Conservation (phyloP, 495 filamentous ascomycete species). For the Viridothelium virens region DNA sequence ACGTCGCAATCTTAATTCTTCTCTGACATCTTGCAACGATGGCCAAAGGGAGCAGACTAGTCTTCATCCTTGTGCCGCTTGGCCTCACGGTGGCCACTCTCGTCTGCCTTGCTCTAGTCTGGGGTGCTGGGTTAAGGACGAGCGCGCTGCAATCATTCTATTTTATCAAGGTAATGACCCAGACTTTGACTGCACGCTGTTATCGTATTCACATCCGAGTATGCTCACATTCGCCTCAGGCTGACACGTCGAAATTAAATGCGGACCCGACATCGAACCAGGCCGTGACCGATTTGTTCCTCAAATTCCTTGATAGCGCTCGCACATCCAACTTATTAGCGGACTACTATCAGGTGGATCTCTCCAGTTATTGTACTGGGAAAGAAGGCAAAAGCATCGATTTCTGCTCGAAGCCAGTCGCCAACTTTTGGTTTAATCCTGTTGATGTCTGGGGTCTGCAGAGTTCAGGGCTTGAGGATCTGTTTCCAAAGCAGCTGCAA, state of each 20-base stretch:
- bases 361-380: constrained; percentile 83
- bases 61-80: constrained; percentile 6
- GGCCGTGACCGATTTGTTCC: background rate
- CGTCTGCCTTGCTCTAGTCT: background rate
- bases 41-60: constrained; percentile 2
- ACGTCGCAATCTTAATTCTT: background rate
- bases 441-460: constrained; percentile 55
- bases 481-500: constrained; percentile 55
- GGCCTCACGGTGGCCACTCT: background rate
- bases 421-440: constrained; percentile 71
- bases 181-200: background rate
- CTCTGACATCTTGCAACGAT: background rate
- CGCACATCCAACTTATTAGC: background rate
- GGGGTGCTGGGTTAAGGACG: background rate
- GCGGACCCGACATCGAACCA: background rate
- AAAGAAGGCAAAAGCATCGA: constrained; percentile 44
- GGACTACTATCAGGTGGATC: constrained; percentile 19
- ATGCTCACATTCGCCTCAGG: background rate
- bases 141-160: constrained; percentile 7
- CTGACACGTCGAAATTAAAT: background rate
- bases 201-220: background rate
- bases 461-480: constrained; percentile 41
- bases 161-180: background rate
- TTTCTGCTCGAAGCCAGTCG: constrained; percentile 50
- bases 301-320: background rate